Evolutionary conservation across 768 basidiomycete species (phyloP), one percentile per base, ranked within the genome.

Genomic region (Pleurotus djamor): DNA sequence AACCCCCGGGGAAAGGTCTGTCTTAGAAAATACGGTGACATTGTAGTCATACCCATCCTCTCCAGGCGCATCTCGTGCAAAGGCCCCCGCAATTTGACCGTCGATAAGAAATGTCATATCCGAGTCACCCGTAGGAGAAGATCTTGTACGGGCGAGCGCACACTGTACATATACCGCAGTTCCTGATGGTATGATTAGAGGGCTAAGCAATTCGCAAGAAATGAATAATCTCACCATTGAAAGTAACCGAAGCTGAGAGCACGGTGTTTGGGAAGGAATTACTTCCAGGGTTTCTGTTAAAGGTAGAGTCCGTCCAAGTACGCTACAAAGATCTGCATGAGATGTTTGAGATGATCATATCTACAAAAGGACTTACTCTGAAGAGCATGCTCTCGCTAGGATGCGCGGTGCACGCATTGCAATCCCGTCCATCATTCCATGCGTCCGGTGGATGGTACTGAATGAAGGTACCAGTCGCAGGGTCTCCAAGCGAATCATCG

Each of bases 151-250:
- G 0, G 76, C 65, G 13, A 76, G 62, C 21, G 72, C 69, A 60
- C 76, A 77, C 60, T 69, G 78, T 2, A 80, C 74, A 63, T 79
- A 79, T 13, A 81, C 64, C 0, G 78, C 78, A 16, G 75, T 71
- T 6, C 78, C 78, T 80, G 56, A 5, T 35, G 32, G 17, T 58
- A 5, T 36, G 43, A 16, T 60, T 9, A 14, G 57, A 61, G 43
- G 36, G 60, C 21, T 17, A 48, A 52, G 43, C 51, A n/a, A 37
- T 34, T 38, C 16, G 9, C 10, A 21, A 48, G 47, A 37, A 16
- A 9, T 28, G 32, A 14, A n/a, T 44, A 16, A 16, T 60, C 65
- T 57, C 55, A 78, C 78, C 78, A 58, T 68, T 69, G 60, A 79
- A 80, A 8, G 59, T 54, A 16, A 71, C 58, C 8, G 69, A 61